phyloP scores from a whole-genome alignment of 352 stramenopile genomes.

The Globisporangium nunn region DNA sequence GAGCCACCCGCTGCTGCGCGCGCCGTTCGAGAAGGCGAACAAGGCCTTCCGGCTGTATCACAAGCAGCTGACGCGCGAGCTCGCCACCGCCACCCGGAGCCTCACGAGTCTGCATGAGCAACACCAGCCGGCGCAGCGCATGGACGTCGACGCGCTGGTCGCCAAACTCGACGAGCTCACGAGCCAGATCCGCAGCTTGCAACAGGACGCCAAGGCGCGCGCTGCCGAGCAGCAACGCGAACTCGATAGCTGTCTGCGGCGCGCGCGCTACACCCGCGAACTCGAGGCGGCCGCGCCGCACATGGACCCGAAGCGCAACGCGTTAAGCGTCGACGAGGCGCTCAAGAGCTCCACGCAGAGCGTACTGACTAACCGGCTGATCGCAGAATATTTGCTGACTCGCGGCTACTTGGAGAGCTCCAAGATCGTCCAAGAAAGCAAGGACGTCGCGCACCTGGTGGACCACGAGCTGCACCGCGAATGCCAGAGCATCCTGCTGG shows the following conservation, averaged over 20 bases:
- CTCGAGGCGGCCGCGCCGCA: constrained; percentile 20
- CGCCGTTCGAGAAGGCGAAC: constrained; percentile 70
- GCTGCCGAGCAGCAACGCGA: constrained; percentile 38
- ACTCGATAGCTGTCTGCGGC: constrained; percentile 45
- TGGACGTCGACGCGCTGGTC: constrained; percentile 55
- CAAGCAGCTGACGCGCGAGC: constrained; percentile 68
- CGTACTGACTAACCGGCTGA: constrained; percentile 38
- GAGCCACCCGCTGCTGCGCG: constrained; percentile 59
- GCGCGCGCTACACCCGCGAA: constrained; percentile 34
- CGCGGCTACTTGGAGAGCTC: constrained; percentile 55
- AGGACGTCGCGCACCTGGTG: constrained; percentile 57
- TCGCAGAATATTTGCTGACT: constrained; percentile 72
- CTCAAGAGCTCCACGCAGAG: constrained; percentile 13
- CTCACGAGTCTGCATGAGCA: constrained; percentile 44
- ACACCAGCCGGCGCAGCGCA: constrained; percentile 53
- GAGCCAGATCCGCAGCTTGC: constrained; percentile 32
- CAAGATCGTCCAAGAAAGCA: constrained; percentile 58
- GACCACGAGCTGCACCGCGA: constrained; percentile 56
- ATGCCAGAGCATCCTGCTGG: constrained; percentile 45
- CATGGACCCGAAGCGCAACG: constrained; percentile 8
- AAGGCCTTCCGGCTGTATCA: constrained; percentile 75
- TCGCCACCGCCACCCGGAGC: constrained; percentile 34
- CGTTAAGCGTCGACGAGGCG: constrained; percentile 9
- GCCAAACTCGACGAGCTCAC: constrained; percentile 34
- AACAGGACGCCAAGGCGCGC: constrained; percentile 42